These are phyloP conservation scores for Ganoderma lingzhi DNA, from an alignment of 1,284 basidiomycete genomes.

Conservation along the genomic window DNA sequence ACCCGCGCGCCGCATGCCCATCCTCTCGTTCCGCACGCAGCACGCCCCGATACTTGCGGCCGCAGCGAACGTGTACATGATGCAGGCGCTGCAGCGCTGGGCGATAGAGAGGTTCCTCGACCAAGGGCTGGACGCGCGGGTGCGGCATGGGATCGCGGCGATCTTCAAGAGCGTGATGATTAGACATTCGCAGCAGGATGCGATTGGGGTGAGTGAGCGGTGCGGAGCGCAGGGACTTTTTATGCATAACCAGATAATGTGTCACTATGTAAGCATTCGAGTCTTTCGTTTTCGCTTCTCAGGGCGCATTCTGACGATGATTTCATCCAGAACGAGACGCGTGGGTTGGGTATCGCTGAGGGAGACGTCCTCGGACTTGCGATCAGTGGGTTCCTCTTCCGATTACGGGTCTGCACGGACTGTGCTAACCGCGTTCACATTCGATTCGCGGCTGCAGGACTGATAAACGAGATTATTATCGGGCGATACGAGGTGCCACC, in stretches of 20 bases:
- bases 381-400: constrained; percentile 44
- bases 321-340: constrained; percentile 43
- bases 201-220: constrained; percentile 49
- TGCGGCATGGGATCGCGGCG: constrained; percentile 50
- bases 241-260: constrained; percentile 50
- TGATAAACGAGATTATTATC: constrained; percentile 47
- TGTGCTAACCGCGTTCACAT: neutral
- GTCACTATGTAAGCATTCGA: constrained; percentile 45
- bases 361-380: constrained; percentile 50
- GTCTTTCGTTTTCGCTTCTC: neutral
- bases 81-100: constrained; percentile 44
- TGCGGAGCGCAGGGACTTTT: constrained; percentile 60
- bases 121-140: constrained; percentile 38
- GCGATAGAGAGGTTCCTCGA: constrained; percentile 44
- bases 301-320: neutral
- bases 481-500: constrained; percentile 41
- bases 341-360: constrained; percentile 53
- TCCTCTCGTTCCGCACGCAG: constrained; percentile 57
- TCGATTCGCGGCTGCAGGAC: constrained; percentile 34
- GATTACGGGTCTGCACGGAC: neutral
- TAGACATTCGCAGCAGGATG: constrained; percentile 42
- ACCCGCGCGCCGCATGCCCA: constrained; percentile 39
- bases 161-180: constrained; percentile 49
- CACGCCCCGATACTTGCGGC: constrained; percentile 52
- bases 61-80: constrained; percentile 49